Evolutionary conservation across 2,329 filamentous ascomycete genomes (phyloP), one percentile per base, ranked within the genome.

Genomic region (Beauveria sp.): DNA sequence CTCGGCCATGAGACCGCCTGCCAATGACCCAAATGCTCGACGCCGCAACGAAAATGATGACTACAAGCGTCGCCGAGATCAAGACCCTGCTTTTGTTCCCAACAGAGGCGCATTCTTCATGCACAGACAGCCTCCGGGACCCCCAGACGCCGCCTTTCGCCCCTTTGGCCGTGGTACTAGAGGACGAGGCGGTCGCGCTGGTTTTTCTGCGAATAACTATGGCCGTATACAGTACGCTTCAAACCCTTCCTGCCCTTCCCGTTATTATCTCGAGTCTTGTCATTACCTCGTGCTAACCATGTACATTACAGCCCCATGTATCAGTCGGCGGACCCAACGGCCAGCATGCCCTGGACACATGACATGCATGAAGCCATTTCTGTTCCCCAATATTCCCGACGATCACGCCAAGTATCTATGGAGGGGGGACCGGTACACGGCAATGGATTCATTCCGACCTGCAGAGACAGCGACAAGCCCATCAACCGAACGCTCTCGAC

Each of bases 61-160:
- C 71, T 96, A 96, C 77, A 87, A 88, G 76, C 91, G 89, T 76
- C 90, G 90, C 74, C 85, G 91, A 68, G 91, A 96, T 71, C 87
- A 91, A 68, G 91, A 96, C 73, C 93, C 93, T 42, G 87, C 93
- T 12, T 96, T 96, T 76, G 93, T 97, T 61, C 93, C 95, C 60
- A 97, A 96, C 70, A 83, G 93, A 66, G 95, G 95, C 63, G 88
- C 90, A 65, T 98, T 98, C 80, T 98, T 97, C 78, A 92, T 98
- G 85, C 93, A 98, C 74, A 85, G 91, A 65, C 88, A 91, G 68
- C 84, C 89, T 62, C 85, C 89, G 61, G 88, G 88, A n/a, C 84
- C 88, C 50, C 85, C 87, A 66, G 83, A 87, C 59, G 93, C 93
- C 74, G 89, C 89, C 59, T 91, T 93, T 74, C 82, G 89, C 62